These are phyloP conservation scores for Apiotrichum porosum DNA, from an alignment of 1,284 basidiomycete genomes.

Conservation along the genomic window DNA sequence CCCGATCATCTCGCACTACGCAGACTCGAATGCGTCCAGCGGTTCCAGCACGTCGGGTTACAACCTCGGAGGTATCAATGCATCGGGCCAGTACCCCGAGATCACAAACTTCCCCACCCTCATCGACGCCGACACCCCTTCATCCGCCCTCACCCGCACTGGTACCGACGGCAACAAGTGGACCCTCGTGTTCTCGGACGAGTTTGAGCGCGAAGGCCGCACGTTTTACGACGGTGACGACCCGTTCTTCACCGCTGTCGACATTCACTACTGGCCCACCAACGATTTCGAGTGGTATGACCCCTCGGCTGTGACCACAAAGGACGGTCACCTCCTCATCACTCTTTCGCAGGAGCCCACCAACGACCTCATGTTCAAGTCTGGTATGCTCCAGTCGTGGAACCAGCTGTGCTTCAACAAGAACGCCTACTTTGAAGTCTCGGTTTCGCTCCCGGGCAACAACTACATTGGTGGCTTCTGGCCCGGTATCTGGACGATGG, in stretches of 20 bases:
- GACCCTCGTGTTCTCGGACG: conserved; percentile 76
- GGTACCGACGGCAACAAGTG: conserved; percentile 64
- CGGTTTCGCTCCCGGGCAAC: conserved; percentile 39
- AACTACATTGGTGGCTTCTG: conserved; percentile 50
- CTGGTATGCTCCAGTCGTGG: conserved; percentile 54
- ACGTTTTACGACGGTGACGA: conserved; percentile 53
- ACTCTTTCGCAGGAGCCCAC: conserved; percentile 63
- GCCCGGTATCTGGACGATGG: conserved; percentile 53
- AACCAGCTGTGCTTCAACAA: conserved; percentile 51
- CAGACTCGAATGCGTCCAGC: conserved; percentile 31
- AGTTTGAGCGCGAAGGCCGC: conserved; percentile 68
- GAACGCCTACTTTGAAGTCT: conserved; percentile 44
- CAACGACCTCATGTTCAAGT: conserved; percentile 69
- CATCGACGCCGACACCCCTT: conserved; percentile 66
- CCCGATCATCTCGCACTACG: conserved; percentile 61
- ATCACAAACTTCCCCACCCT: conserved; percentile 58
- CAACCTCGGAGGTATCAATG: conserved; percentile 72
- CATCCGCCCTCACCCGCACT: conserved; percentile 55
- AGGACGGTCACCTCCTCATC: conserved; percentile 74
- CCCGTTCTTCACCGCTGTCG: conserved; percentile 52
- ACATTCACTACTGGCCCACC: conserved; percentile 54
- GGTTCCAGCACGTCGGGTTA: conserved; percentile 46
- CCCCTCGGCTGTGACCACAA: conserved; percentile 73
- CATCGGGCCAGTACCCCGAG: conserved; percentile 60
- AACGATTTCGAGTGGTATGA: conserved; percentile 57